Conservation (phyloP, 225 moss, liverwort and hornwort species). For the Marchantia polymorpha region DNA sequence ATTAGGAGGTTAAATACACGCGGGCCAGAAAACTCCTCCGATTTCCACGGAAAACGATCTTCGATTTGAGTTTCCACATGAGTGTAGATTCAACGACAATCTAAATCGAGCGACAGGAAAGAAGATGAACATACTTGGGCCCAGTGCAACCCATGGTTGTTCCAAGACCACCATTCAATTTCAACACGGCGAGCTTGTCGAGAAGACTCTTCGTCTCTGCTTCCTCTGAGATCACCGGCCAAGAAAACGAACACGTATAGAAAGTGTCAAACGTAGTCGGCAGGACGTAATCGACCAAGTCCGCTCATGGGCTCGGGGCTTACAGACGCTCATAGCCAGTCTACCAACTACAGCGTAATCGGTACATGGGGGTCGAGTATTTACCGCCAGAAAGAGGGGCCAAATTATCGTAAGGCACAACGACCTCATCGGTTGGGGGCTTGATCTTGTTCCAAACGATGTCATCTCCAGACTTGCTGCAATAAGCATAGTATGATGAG, state of each 20-base stretch:
- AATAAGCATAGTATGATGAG: not conserved
- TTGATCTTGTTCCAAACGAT: constrained; percentile 95
- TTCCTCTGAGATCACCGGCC: constrained; percentile 42
- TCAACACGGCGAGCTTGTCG: constrained; percentile 92
- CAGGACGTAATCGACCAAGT: not conserved
- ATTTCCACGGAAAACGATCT: not conserved
- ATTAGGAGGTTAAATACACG: not conserved
- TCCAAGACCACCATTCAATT: constrained; percentile 96
- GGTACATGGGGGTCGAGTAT: not conserved
- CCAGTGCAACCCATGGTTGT: constrained; percentile 99
- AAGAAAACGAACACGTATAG: not conserved
- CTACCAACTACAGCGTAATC: not conserved
- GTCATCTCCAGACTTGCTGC: constrained; percentile 49
- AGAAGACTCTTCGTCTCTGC: constrained; percentile 67
- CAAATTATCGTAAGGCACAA: constrained; percentile 81
- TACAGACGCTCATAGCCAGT: not conserved
- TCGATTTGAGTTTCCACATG: not conserved
- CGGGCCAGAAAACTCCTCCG: not conserved
- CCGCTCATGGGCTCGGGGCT: not conserved
- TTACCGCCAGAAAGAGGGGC: constrained; percentile 60
- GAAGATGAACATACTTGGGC: constrained; percentile 59
- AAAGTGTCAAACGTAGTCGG: not conserved
- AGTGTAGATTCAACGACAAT: not conserved
- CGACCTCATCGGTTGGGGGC: constrained; percentile 88
- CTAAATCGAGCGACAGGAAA: not conserved